Evolutionary conservation across 2,329 filamentous ascomycete genomes (phyloP).

Genomic region (Pseudofabraea citricarpa): DNA sequence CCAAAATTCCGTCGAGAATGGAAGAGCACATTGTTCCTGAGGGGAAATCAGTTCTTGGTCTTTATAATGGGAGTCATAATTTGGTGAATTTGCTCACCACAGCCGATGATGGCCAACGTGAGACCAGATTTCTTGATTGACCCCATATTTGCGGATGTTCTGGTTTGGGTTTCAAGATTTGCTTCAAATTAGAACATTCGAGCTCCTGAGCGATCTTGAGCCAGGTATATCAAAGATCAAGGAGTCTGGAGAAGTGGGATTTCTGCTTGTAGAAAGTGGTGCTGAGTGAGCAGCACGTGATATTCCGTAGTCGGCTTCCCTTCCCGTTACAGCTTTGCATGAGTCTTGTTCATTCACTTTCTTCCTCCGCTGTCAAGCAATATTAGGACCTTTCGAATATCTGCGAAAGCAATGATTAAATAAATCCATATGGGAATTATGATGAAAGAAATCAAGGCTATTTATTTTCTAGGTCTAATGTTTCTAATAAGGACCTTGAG

Average conservation of each 20-base stretch:
- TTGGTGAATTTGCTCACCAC: constrained; percentile 16
- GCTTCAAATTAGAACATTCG: too few relatives aligned
- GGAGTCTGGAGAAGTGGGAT: neutral
- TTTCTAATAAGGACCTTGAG: too few relatives aligned
- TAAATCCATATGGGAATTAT: too few relatives aligned
- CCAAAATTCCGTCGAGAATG: constrained; percentile 21
- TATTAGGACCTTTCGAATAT: too few relatives aligned
- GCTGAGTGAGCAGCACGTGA: neutral
- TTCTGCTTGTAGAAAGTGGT: neutral
- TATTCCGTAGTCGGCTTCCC: neutral
- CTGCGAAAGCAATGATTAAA: too few relatives aligned
- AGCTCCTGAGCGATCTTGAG: too few relatives aligned
- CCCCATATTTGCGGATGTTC: neutral
- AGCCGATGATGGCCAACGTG: constrained; percentile 18
- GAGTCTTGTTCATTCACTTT: neutral
- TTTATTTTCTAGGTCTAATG: too few relatives aligned
- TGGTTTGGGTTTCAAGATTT: too few relatives aligned
- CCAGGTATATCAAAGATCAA: too few relatives aligned
- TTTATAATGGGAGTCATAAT: constrained; percentile 11
- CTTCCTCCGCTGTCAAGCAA: neutral
- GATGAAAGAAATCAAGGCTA: too few relatives aligned
- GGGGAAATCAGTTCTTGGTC: constrained; percentile 3
- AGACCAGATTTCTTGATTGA: constrained; percentile 4
- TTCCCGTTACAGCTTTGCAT: neutral
- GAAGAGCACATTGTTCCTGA: constrained; percentile 23